A percentile compares a stretch with the other conserved stretches of the same genome.
Evolutionary conservation across 2,329 filamentous ascomycete species (phyloP).

Genomic region (Truncatella angustata): DNA sequence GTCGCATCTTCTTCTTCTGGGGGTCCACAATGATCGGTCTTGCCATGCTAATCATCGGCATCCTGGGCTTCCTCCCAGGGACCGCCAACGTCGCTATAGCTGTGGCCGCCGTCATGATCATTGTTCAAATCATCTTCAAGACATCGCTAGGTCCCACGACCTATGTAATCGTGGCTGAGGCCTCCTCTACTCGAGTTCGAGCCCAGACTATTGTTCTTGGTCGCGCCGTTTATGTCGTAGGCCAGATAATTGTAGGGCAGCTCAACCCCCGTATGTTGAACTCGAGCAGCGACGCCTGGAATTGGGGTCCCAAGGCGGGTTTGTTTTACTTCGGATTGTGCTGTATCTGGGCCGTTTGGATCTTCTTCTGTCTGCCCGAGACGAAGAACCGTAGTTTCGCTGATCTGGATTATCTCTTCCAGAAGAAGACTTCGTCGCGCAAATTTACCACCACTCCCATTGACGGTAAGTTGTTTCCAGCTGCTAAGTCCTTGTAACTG

Average conservation of each 20-base stretch:
- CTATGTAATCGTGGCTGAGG: slow-evolving; percentile 13
- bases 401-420: slow-evolving; percentile 48
- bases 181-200: slow-evolving; percentile 26
- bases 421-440: slow-evolving; percentile 30
- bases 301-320: slow-evolving; percentile 37
- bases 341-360: slow-evolving; percentile 38
- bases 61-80: slow-evolving; percentile 29
- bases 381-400: slow-evolving; percentile 43
- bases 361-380: slow-evolving; percentile 43
- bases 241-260: slow-evolving; percentile 36
- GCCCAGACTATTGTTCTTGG: slow-evolving; percentile 45
- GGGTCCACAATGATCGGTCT: slow-evolving; percentile 11
- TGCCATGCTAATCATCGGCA: slow-evolving; percentile 5
- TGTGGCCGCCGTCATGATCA: too few species aligned
- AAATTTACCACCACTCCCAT: slow-evolving; percentile 29
- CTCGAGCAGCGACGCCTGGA: slow-evolving; percentile 24
- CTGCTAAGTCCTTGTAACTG: too few species aligned
- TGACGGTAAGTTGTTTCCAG: slow-evolving; percentile 23
- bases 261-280: slow-evolving; percentile 36
- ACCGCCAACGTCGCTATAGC: slow-evolving; percentile 15
- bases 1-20: slow-evolving; percentile 11
- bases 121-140: slow-evolving; percentile 10
- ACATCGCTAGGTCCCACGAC: slow-evolving; percentile 13
- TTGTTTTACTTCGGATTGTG: slow-evolving; percentile 37
- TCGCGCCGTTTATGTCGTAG: slow-evolving; percentile 40